phyloP scores from a whole-genome alignment of 2,329 filamentous ascomycete genomes.

The Penicillium fuscoglaucum region DNA sequence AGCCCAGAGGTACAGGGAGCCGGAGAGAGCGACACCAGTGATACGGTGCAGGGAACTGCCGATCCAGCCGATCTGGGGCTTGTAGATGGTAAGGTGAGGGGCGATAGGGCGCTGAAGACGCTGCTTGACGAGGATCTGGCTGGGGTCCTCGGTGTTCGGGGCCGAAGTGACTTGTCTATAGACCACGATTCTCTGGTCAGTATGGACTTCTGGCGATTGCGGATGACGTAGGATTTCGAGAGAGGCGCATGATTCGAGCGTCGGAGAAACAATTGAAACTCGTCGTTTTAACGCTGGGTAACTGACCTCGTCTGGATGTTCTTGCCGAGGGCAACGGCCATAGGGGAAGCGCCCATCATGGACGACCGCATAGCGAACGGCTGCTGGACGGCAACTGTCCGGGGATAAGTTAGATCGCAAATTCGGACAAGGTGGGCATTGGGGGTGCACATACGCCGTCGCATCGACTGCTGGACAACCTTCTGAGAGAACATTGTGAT shows the following conservation, averaged over 20 bases:
- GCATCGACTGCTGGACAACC: constrained; percentile 49
- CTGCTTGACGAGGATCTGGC: constrained; percentile 72
- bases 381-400: constrained; percentile 47
- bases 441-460: constrained; percentile 47
- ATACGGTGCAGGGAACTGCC: constrained; percentile 75
- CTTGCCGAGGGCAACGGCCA: constrained; percentile 46
- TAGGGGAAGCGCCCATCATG: constrained; percentile 46
- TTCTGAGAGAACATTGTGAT: constrained; percentile 50
- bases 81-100: constrained; percentile 85
- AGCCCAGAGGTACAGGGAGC: constrained; percentile 76
- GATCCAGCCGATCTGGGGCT: constrained; percentile 82
- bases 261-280: constrained; percentile 1
- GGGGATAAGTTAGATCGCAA: constrained; percentile 25
- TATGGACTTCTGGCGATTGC: constrained; percentile 12
- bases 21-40: constrained; percentile 73
- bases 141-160: constrained; percentile 36
- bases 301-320: constrained; percentile 48
- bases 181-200: constrained; percentile 17
- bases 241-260: neutral
- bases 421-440: constrained; percentile 12
- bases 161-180: constrained; percentile 35
- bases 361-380: constrained; percentile 45
- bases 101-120: constrained; percentile 78
- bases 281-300: neutral
- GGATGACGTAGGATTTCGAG: constrained; percentile 32